Evolutionary conservation across 345 rosid species (phyloP).

Genomic region (Xanthoceras sorbifolium): DNA sequence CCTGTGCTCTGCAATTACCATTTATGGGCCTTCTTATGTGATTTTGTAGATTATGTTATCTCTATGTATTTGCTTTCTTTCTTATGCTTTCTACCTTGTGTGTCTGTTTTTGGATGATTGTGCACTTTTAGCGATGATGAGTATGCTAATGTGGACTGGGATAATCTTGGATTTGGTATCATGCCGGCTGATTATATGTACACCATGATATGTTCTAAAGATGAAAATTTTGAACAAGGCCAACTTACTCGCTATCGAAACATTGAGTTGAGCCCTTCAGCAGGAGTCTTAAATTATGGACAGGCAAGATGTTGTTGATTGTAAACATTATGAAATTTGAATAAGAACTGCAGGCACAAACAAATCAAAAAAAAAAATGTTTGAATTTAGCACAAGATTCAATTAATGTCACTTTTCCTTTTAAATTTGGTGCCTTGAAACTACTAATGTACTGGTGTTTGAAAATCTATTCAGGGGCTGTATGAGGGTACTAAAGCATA

Average conservation of each 20-base stretch:
- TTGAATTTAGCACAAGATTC: background rate
- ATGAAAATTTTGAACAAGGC: constrained; percentile 51
- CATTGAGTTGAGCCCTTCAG: constrained; percentile 74
- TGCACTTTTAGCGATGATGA: constrained; percentile 44
- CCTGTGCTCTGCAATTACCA: background rate
- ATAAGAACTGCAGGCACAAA: background rate
- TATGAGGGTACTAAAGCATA: constrained; percentile 85
- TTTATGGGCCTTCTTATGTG: background rate
- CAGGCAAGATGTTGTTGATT: constrained; percentile 53
- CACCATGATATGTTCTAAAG: constrained; percentile 52
- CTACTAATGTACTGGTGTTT: background rate
- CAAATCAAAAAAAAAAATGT: background rate
- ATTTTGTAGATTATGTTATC: background rate
- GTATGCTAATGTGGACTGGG: constrained; percentile 81
- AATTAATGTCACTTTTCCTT: too few species aligned
- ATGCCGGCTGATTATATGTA: constrained; percentile 79
- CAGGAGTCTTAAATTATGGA: constrained; percentile 83
- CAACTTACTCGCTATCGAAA: constrained; percentile 51
- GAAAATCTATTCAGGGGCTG: constrained; percentile 48
- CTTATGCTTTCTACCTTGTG: background rate
- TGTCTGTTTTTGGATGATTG: constrained; percentile 5
- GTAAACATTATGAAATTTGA: background rate
- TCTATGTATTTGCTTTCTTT: background rate
- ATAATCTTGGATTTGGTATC: constrained; percentile 72
- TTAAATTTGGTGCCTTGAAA: background rate